Evolutionary conservation across 108 stramenopile genomes (phyloP), one percentile per base, ranked within the genome.

Genomic region (Cyclotella cryptica): DNA sequence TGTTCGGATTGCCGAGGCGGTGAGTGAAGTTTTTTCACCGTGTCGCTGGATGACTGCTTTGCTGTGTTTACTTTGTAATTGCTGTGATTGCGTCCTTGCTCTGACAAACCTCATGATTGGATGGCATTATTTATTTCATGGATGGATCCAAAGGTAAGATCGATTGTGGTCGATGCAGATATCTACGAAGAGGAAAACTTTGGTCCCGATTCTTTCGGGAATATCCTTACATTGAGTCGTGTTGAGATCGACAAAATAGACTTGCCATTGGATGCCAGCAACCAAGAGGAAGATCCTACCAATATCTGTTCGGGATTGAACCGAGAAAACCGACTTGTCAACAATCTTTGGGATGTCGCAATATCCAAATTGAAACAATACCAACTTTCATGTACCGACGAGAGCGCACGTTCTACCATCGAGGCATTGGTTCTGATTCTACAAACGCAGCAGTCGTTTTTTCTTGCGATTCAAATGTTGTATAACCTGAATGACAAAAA

Each of bases 111-210:
- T 35, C 35, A 35, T 6, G 35, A 5, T 35, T 35, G 2, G 35
- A 35, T 35, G 35, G 6, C 35, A 35, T 35, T n/a, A n/a, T n/a
- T n/a, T n/a, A n/a, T n/a, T 35, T 6, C 35, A 35, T 35, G 2
- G 35, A 35, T 35, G 6, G 6, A 35, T 35, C 35, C 2, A 35
- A 35, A 35, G 35, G 35, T 35, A 35, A 35, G 35, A 35, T 35
- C 35, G 4, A 35, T 35, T 35, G 35, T 35, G 35, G 35, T 35
- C 35, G 85, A 88, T 74, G 97, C 94, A 14, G 96, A 98, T 78
- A 96, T 98, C 70, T 97, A 93, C 72, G 96, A 98, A 61, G 97
- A 98, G 73, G 97, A 98, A 78, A 96, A 98, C 82, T 98, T 97
- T 74, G 79, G 84, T 13, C 71, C 83, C 18, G 53, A 67, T 30